These are phyloP conservation scores for Cystofilobasidium ferigula DNA, from an alignment of 768 basidiomycete genomes.

Conservation along the genomic window DNA sequence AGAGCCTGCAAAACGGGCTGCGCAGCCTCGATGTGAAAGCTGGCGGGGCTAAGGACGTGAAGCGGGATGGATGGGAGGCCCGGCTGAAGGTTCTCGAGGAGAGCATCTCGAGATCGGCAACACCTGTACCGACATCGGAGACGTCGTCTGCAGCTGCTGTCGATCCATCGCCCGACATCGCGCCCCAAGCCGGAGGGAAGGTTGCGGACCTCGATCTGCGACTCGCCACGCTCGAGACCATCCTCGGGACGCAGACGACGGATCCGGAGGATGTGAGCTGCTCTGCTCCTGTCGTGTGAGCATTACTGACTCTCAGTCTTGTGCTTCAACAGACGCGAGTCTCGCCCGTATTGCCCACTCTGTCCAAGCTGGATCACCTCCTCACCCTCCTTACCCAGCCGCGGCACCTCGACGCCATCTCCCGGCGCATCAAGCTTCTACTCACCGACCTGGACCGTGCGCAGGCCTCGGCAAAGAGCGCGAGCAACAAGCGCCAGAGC, in stretches of 20 bases:
- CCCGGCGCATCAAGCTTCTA: slow-evolving; percentile 80
- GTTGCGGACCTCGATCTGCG: slow-evolving; percentile 71
- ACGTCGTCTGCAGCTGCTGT: slow-evolving; percentile 23
- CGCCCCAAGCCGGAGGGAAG: slow-evolving; percentile 39
- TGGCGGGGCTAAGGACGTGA: not conserved
- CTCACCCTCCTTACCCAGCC: slow-evolving; percentile 84
- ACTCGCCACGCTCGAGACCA: slow-evolving; percentile 67
- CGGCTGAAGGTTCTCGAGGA: slow-evolving; percentile 20
- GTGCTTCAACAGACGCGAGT: slow-evolving; percentile 43
- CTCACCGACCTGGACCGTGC: slow-evolving; percentile 83
- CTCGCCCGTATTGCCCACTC: slow-evolving; percentile 58
- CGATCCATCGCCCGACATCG: slow-evolving; percentile 25
- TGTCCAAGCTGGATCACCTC: slow-evolving; percentile 72
- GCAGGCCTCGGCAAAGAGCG: slow-evolving; percentile 35
- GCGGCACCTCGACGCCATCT: slow-evolving; percentile 88
- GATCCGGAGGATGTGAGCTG: slow-evolving; percentile 65
- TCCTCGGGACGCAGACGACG: slow-evolving; percentile 70
- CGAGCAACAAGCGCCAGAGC: not conserved
- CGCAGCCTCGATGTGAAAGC: slow-evolving; percentile 16
- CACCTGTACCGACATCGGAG: slow-evolving; percentile 27
- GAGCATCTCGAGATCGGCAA: not conserved
- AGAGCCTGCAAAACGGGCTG: slow-evolving; percentile 28
- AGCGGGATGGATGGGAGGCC: slow-evolving; percentile 21
- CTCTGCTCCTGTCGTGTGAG: not conserved
- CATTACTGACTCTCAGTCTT: not conserved